Evolutionary conservation across 257 asterid genomes (phyloP), one percentile per base, ranked within the genome.

Genomic region (Ilex aquifolium): DNA sequence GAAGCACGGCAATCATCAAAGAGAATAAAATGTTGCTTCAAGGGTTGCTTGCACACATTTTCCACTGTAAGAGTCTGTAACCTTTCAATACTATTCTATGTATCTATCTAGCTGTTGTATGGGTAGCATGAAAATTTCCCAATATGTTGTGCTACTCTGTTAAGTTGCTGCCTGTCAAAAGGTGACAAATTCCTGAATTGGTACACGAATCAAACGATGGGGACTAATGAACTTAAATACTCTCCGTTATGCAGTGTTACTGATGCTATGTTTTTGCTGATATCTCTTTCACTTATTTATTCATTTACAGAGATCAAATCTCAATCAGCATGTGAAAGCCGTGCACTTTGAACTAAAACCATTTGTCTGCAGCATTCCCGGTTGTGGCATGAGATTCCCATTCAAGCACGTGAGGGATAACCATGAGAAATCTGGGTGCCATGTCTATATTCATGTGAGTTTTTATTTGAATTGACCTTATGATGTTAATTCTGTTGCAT

Each of bases 361-460:
- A 50, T 89, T 82, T 64, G 12, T 62, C 31, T 92, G 99, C 57
- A 46, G 88, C 32, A 63, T 84, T 31, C 70, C 82, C 27, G 85
- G 85, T 4, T 92, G 99, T 81, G 58, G 79, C 59, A 73, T 60
- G 95, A 80, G 59, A 65, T 92, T 89, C 54, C 65, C 97, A 11
- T 92, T 77, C 83, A 92, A 89, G 72, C 99, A 92, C 3, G 99
- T 87, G 60, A 79, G 97, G 75, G 88, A 92, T 77, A 84, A 77
- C 11, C 99, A 92, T 49, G 99, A 92, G 70, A 78, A 72, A 60
- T 82, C 97, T 1, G 90, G 88, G 27, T 65, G 78, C 79, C 99
- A 92, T 69, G 65, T 74, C 31, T 85, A 73, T 69, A 80, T 83
- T 11, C 74, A 63, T 0, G 99, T 89, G 76, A 82, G 95, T 59